phyloP scores from a whole-genome alignment of 164 flowering plant species.

The Piper longum region DNA sequence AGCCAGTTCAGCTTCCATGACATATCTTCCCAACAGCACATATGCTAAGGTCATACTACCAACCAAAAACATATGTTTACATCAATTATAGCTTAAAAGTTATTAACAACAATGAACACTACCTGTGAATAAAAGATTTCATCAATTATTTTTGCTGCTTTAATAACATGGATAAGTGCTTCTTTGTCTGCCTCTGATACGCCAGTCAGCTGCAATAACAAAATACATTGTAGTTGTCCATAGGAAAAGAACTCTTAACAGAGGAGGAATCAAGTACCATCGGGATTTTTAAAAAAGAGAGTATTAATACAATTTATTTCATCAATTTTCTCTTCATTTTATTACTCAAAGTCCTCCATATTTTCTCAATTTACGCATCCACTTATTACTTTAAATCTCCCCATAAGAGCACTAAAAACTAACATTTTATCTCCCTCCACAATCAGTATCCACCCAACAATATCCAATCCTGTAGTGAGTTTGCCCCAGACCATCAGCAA shows the following conservation, averaged over 20 bases:
- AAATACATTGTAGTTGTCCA: neutral
- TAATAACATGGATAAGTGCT: slow-evolving; percentile 43
- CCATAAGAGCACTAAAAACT: too few relatives aligned
- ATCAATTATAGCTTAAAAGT: neutral
- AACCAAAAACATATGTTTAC: neutral
- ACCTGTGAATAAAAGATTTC: slow-evolving; percentile 75
- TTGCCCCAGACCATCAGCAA: neutral
- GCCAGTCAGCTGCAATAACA: slow-evolving; percentile 41
- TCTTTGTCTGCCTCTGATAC: slow-evolving; percentile 57
- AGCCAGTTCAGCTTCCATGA: neutral
- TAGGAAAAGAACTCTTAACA: neutral
- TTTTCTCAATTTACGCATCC: too few relatives aligned
- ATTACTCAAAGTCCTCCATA: too few relatives aligned
- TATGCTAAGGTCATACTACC: neutral
- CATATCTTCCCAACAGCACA: neutral
- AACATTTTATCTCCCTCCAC: too few relatives aligned
- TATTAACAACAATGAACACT: neutral
- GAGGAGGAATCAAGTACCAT: neutral
- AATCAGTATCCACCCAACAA: too few relatives aligned
- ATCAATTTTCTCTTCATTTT: too few relatives aligned
- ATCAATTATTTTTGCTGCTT: slow-evolving; percentile 69
- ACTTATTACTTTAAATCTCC: too few relatives aligned
- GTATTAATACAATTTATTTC: too few relatives aligned
- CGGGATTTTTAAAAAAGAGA: too few relatives aligned
- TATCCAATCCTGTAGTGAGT: neutral